Percentiles rank a stretch among this genome's conserved stretches.
phyloP scores from a whole-genome alignment of 208 protist genomes.

The Spongospora subterranea region DNA sequence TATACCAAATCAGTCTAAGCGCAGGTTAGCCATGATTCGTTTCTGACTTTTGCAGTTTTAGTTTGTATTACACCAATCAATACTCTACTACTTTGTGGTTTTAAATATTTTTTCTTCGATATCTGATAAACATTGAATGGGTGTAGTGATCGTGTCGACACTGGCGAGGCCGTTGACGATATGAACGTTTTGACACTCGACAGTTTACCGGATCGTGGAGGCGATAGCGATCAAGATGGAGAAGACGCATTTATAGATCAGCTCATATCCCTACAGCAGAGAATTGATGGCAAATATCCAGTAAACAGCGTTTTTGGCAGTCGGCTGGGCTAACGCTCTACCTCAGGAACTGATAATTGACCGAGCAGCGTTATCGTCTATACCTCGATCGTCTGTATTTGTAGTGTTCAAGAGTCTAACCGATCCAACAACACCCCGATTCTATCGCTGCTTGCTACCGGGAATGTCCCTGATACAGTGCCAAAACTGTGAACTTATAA shows the following conservation, averaged over 20 bases:
- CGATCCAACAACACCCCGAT: background rate
- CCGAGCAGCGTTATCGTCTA: background rate
- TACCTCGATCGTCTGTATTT: background rate
- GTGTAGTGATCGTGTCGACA: too few relatives aligned
- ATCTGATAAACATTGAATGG: too few relatives aligned
- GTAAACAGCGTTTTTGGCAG: background rate
- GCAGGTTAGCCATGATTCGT: background rate
- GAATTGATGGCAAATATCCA: constrained; percentile 32
- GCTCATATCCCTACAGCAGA: background rate
- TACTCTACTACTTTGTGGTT: too few relatives aligned
- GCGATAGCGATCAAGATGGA: background rate
- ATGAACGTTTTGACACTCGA: constrained; percentile 12
- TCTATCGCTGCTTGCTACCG: background rate
- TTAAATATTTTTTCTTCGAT: too few relatives aligned
- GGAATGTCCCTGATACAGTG: constrained; percentile 32
- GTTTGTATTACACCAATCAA: too few relatives aligned
- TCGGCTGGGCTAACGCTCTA: background rate
- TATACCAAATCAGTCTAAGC: background rate
- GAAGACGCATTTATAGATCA: background rate
- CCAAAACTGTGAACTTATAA: background rate
- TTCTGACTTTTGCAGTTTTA: too few relatives aligned
- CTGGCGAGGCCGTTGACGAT: too few relatives aligned
- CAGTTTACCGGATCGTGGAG: background rate
- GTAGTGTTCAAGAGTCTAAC: background rate
- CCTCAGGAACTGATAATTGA: background rate